A percentile compares a stretch with the other conserved stretches of the same genome.
These are phyloP conservation scores for Phytophthora sp. DNA, from an alignment of 352 stramenopile species.

Conservation along the genomic window DNA sequence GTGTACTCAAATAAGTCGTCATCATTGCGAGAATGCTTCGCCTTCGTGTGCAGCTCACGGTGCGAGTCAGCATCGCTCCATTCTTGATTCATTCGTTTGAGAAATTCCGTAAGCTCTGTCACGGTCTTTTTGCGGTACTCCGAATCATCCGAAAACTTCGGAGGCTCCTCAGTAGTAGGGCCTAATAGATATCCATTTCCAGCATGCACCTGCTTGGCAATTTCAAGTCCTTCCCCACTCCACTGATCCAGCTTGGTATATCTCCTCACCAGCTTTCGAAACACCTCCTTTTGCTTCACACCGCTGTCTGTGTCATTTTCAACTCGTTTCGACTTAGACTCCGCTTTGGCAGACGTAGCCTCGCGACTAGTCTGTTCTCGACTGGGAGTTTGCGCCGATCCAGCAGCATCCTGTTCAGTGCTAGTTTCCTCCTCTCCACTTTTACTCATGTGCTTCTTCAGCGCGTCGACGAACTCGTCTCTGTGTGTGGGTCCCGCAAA, in stretches of 20 bases:
- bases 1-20: constrained; percentile 60
- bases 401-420: not conserved
- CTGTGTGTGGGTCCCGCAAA: constrained; percentile 38
- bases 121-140: constrained; percentile 55
- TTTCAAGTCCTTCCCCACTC: constrained; percentile 47
- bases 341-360: not conserved
- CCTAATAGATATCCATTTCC: constrained; percentile 55
- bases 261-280: constrained; percentile 43
- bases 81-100: constrained; percentile 63
- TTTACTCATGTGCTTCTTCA: constrained; percentile 20
- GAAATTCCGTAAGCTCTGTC: constrained; percentile 32
- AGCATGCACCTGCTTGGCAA: constrained; percentile 52
- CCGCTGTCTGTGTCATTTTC: too few relatives aligned
- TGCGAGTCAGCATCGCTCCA: constrained; percentile 51
- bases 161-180: constrained; percentile 31
- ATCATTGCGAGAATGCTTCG: constrained; percentile 32
- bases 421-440: not conserved
- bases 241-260: constrained; percentile 47
- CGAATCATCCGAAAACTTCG: constrained; percentile 45
- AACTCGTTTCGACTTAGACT: too few relatives aligned
- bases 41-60: constrained; percentile 44
- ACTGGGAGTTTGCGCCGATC: not conserved
- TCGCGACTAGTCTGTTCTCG: not conserved
- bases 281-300: constrained; percentile 14
- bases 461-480: constrained; percentile 47